Evolutionary conservation across 1,139 yeast genomes (phyloP).

Genomic region (Geotrichum cucujoidarum): DNA sequence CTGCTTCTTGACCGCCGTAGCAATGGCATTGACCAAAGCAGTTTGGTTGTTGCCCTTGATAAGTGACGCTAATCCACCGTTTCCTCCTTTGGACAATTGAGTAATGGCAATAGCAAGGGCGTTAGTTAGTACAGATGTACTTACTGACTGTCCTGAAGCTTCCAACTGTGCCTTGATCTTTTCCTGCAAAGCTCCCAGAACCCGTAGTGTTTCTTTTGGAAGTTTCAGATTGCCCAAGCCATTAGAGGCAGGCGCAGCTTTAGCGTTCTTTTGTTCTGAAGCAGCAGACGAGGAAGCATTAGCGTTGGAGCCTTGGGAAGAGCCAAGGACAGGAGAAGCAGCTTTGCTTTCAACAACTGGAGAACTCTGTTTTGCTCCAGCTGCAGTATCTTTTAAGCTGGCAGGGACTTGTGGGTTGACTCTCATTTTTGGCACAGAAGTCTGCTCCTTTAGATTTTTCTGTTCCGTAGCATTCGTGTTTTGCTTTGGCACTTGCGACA

Average conservation of each 20-base stretch:
- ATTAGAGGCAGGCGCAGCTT: conserved; percentile 9
- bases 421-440: conserved; percentile 27
- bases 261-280: too few relatives aligned
- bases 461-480: background rate
- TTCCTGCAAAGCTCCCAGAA: conserved; percentile 34
- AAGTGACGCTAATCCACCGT: conserved; percentile 53
- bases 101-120: conserved; percentile 91
- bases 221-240: conserved; percentile 22
- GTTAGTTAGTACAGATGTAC: conserved; percentile 67
- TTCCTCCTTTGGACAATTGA: conserved; percentile 78
- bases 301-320: too few relatives aligned
- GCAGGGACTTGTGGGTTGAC: conserved; percentile 22
- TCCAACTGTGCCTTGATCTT: conserved; percentile 37
- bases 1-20: conserved; percentile 49
- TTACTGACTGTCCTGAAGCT: conserved; percentile 31
- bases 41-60: conserved; percentile 84
- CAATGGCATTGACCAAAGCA: conserved; percentile 75
- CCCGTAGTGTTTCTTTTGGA: conserved; percentile 36
- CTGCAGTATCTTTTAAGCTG: background rate
- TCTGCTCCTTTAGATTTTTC: conserved; percentile 8
- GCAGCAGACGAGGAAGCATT: background rate
- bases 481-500: conserved; percentile 16
- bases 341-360: too few relatives aligned
- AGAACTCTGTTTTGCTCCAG: too few relatives aligned
- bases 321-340: too few relatives aligned